Conservation (phyloP, 225 moss, liverwort and hornwort genomes). For the Thuidium tamariscinum region DNA sequence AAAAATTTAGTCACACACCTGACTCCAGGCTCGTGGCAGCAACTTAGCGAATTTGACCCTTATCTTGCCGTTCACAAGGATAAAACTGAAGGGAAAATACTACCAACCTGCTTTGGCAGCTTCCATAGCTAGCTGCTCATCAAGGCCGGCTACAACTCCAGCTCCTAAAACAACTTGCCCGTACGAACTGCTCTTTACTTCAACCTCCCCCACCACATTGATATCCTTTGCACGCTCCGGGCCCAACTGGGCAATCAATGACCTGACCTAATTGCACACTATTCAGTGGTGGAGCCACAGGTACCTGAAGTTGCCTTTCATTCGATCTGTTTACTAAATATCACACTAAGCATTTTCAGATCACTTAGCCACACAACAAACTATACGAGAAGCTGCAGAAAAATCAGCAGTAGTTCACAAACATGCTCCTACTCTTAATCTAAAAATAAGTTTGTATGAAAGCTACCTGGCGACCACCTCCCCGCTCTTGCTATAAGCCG, state of each 20-base stretch:
- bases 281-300: slow-evolving; percentile 5
- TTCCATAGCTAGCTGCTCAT: slow-evolving; percentile 79
- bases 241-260: slow-evolving; percentile 67
- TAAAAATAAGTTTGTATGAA: not conserved
- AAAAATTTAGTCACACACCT: not conserved
- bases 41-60: not conserved
- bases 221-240: slow-evolving; percentile 43
- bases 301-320: not conserved
- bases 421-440: not conserved
- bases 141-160: slow-evolving; percentile 52
- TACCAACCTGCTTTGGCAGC: slow-evolving; percentile 70
- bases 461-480: slow-evolving; percentile 76
- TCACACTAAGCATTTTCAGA: not conserved
- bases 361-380: not conserved
- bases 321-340: not conserved
- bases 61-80: not conserved
- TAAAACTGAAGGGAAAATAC: not conserved
- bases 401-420: not conserved
- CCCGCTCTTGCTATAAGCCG: slow-evolving; percentile 74
- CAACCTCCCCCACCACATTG: slow-evolving; percentile 58
- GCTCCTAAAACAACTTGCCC: slow-evolving; percentile 83
- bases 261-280: slow-evolving; percentile 43
- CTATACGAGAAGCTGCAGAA: not conserved
- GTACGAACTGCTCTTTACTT: slow-evolving; percentile 73
- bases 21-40: not conserved